Base-by-base conservation (phyloP, 1,284 basidiomycete species). In the Leucoagaricus sp. region DNA sequence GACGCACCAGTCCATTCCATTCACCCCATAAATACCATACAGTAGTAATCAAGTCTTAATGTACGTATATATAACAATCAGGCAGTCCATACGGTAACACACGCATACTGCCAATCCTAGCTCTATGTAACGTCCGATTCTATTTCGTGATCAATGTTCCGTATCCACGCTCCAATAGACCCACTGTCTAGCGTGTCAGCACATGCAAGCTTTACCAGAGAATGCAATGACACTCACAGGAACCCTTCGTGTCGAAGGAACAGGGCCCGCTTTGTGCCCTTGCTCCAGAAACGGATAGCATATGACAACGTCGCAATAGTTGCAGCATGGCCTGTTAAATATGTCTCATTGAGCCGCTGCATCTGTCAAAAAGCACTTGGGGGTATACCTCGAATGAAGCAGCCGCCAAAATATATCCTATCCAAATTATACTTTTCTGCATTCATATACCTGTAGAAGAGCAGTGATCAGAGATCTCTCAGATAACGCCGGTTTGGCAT, bases 241-340 rank as follows among this genome's bases (percentile, higher is more conserved):
- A 98, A 99, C 3, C 97, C 97, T 77, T 99, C 97, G 69, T 99
- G 97, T 60, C 97, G 86, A 56, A 99, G 79, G 80, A 99, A 99
- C 65, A 97, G 83, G 42, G 97, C 97, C 33, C 94, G 86, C 75
- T 98, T 99, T 26, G 90, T 96, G 1, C 97, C 97, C 73, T 97
- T 96, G 68, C 94, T 96, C 97, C 97, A 99, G 80, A 99, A 99
- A 34, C 97, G 90, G 72, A 99, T 99, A 45, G 97, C 97, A 75
- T 99, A 99, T 23, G 95, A 98, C 38, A 99, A 81, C 12, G 97
- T 99, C 28, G 94, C 91, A 69, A 99, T 96, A 21, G 97, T 99
- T 31, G 96, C 93, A 47, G 96, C 91, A 70, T 99, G 97, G 21
- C 95, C 94, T 95, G 62, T 15, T 48, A 31, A 55, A 55, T 25